A percentile compares a stretch with the other conserved stretches of the same genome.
Conservation (phyloP, 2,329 filamentous ascomycete species). For the Ophiosphaerella herpotricha region DNA sequence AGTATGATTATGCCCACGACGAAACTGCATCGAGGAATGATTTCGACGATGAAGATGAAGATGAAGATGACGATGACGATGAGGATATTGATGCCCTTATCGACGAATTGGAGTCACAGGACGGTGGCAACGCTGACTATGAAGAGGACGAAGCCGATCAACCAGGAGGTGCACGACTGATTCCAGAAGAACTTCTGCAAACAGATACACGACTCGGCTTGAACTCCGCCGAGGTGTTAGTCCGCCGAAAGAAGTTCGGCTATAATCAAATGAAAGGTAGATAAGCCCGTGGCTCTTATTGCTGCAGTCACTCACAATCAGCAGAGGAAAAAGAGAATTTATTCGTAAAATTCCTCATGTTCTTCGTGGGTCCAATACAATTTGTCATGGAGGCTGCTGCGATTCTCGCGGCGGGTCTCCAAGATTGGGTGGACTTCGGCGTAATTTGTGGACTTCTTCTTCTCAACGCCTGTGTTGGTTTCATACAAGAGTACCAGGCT, state of each 20-base stretch:
- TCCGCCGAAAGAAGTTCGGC: conserved; percentile 72
- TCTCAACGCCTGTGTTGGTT: conserved; percentile 84
- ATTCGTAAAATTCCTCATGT: conserved; percentile 78
- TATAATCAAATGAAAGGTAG: conserved; percentile 79
- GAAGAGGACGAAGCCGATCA: conserved; percentile 63
- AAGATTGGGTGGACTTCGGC: conserved; percentile 92
- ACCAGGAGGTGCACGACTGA: conserved; percentile 60
- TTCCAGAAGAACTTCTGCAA: conserved; percentile 76
- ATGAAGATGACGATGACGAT: conserved; percentile 63
- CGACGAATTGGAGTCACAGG: conserved; percentile 81
- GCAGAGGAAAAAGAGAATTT: conserved; percentile 82
- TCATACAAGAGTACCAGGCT: conserved; percentile 87
- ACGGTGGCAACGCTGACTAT: conserved; percentile 69
- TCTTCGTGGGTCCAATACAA: conserved; percentile 88
- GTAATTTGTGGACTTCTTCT: conserved; percentile 83
- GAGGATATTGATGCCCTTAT: conserved; percentile 87
- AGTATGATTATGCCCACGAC: conserved; percentile 4
- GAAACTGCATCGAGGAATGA: background rate
- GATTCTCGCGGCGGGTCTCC: conserved; percentile 78
- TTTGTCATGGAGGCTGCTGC: conserved; percentile 90
- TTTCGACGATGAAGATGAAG: background rate
- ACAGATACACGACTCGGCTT: conserved; percentile 76
- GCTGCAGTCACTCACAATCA: conserved; percentile 12
- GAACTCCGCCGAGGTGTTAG: conserved; percentile 69
- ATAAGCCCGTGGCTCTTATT: background rate